These are phyloP conservation scores for Candida patagonica DNA, from an alignment of 805 yeast species.

Conservation along the genomic window DNA sequence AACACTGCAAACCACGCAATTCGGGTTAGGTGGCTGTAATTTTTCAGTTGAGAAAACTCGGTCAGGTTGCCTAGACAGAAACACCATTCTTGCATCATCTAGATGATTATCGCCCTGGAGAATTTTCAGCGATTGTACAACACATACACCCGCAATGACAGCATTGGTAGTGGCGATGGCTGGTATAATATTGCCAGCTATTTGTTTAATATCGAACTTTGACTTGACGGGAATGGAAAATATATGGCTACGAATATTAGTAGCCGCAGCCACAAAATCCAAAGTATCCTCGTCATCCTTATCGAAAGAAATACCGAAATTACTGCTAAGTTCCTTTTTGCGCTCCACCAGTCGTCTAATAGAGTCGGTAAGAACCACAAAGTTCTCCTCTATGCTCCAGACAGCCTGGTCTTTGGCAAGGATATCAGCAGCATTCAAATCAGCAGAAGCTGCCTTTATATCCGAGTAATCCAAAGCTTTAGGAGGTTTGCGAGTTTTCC, in stretches of 20 bases:
- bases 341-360: conserved; percentile 45
- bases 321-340: conserved; percentile 29
- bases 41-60: conserved; percentile 58
- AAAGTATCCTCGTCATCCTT: conserved; percentile 92
- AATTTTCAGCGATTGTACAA: conserved; percentile 55
- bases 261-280: conserved; percentile 76
- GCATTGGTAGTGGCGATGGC: conserved; percentile 99
- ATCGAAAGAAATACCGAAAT: conserved; percentile 48
- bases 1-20: conserved; percentile 49
- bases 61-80: conserved; percentile 45
- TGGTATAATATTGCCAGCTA: conserved; percentile 97
- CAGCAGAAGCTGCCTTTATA: conserved; percentile 14
- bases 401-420: conserved; percentile 33
- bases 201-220: conserved; percentile 78
- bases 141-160: conserved; percentile 81
- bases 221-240: conserved; percentile 65
- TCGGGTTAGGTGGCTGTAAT: conserved; percentile 52
- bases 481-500: conserved; percentile 70
- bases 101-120: conserved; percentile 17
- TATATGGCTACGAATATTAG: conserved; percentile 64
- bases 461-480: conserved; percentile 40
- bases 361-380: conserved; percentile 47
- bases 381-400: conserved; percentile 58
- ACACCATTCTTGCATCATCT: conserved; percentile 34
- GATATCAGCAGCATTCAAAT: conserved; percentile 16